Conservation (phyloP, 75 land plant species). For the Ceratopteris richardii region DNA sequence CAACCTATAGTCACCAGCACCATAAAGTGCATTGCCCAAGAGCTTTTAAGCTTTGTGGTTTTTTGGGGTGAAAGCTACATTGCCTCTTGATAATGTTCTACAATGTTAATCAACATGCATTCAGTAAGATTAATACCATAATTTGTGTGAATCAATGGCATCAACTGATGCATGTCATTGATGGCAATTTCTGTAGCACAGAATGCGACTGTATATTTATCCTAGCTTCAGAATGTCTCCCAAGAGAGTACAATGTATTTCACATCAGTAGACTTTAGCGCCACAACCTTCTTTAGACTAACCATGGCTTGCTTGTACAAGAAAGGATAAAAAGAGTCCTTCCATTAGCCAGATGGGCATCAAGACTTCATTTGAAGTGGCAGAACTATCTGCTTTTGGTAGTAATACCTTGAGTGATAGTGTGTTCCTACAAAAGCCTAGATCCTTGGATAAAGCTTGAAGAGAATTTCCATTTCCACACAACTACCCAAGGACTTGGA, state of each 20-base stretch:
- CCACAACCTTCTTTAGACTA: conserved; percentile 16
- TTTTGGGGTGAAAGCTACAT: conserved; percentile 71
- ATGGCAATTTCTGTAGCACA: conserved; percentile 30
- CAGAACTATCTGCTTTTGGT: conserved; percentile 43
- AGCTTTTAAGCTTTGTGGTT: conserved; percentile 92
- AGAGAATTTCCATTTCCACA: conserved; percentile 16
- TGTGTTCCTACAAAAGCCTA: too few species aligned
- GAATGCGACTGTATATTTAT: conserved; percentile 18
- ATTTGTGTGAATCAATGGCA: conserved; percentile 92
- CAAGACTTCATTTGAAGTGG: conserved; percentile 70
- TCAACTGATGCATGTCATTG: conserved; percentile 53
- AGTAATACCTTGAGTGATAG: conserved; percentile 57
- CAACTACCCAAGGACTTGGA: conserved; percentile 50
- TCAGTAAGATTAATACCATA: conserved; percentile 71
- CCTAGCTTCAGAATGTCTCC: conserved; percentile 10
- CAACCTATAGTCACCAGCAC: conserved; percentile 87
- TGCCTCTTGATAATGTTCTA: conserved; percentile 96
- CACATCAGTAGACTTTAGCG: conserved; percentile 27
- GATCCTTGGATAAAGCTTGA: conserved; percentile 29
- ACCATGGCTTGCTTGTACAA: conserved; percentile 25
- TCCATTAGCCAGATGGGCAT: conserved; percentile 46
- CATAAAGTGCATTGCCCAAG: conserved; percentile 84
- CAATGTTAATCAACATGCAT: conserved; percentile 81
- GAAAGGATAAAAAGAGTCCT: conserved; percentile 17
- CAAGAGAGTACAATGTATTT: conserved; percentile 21